Evolutionary conservation across 306 rosid genomes (phyloP).

Genomic region (Vicia sativa): DNA sequence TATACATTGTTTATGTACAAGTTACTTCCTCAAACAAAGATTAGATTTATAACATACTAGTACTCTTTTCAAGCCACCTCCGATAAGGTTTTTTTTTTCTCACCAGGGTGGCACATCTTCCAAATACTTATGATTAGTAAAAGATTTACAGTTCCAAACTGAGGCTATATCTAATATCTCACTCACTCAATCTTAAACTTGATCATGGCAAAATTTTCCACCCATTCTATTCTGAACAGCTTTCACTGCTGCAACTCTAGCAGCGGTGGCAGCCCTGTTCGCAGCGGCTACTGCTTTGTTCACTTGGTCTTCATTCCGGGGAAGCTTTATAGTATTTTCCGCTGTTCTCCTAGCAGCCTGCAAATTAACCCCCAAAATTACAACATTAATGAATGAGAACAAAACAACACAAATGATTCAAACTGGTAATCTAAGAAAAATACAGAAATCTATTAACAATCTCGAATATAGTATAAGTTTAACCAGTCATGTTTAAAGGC

Average conservation of each 20-base stretch:
- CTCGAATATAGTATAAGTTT: no score
- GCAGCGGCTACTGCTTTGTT: constrained; percentile 75
- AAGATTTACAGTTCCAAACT: constrained; percentile 58
- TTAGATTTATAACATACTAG: constrained; percentile 15
- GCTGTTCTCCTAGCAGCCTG: constrained; percentile 83
- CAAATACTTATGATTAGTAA: constrained; percentile 47
- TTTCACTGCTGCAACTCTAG: constrained; percentile 92
- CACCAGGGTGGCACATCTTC: constrained; percentile 56
- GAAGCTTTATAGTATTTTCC: constrained; percentile 61
- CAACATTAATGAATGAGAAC: constrained; percentile 8
- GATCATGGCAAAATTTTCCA: constrained; percentile 71
- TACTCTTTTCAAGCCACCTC: constrained; percentile 65
- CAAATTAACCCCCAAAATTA: constrained; percentile 20
- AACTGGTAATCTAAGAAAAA: background rate
- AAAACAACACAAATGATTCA: background rate
- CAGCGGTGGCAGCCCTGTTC: constrained; percentile 87
- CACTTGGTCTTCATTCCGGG: constrained; percentile 63
- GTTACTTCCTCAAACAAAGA: constrained; percentile 55
- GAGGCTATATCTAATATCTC: constrained; percentile 38
- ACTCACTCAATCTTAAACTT: constrained; percentile 40
- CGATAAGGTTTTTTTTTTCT: constrained; percentile 59
- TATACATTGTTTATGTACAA: constrained; percentile 65
- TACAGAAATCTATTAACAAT: no score
- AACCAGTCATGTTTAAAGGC: no score
- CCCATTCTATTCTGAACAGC: constrained; percentile 87